Evolutionary conservation across 2,329 filamentous ascomycete genomes (phyloP), one percentile per base, ranked within the genome.

Genomic region (Phialophora tarda): DNA sequence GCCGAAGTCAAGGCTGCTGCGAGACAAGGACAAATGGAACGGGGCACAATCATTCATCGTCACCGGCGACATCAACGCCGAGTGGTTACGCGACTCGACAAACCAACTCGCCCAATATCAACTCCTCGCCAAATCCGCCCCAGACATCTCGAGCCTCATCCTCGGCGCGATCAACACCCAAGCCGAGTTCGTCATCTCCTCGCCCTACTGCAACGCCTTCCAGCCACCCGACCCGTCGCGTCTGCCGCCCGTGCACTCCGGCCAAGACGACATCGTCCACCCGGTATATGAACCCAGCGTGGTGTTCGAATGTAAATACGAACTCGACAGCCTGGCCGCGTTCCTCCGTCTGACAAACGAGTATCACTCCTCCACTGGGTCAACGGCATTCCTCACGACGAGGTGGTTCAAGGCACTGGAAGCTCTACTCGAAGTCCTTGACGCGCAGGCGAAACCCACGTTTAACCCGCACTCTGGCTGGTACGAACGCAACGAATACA

Each of bases 291-390:
- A 98, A 74, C 90, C 90, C 0, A 86, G 84, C 0, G 86, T 89
- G 57, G 95, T 99, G 3, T 99, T 97, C 71, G 95, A 99, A 79
- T 99, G 95, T 86, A 99, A 99, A 80, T 99, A 98, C 79, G 95
- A 99, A 81, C 88, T 99, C 24, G 95, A 99, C 79, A 97, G 93
- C 8, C 84, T 99, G 0, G 95, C 93, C 0, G 90, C 96, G 75
- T 99, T 99, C 77, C 84, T 99, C 5, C 88, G 91, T 0, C 81
- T 99, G 1, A 87, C 85, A 21, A 97, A 97, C 74, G 89, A 97
- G 72, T 98, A 96, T 79, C 85, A 95, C 79, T 87, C 90, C 47
- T 85, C 91, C 74, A 96, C 92, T 0, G 85, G 85, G 1, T 94
- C 91, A 0, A 90, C 85, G 0, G 89, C 90, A 1, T 97, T 96